These are phyloP conservation scores for Talaromyces piceae DNA, from an alignment of 2,329 filamentous ascomycete species.

Conservation along the genomic window DNA sequence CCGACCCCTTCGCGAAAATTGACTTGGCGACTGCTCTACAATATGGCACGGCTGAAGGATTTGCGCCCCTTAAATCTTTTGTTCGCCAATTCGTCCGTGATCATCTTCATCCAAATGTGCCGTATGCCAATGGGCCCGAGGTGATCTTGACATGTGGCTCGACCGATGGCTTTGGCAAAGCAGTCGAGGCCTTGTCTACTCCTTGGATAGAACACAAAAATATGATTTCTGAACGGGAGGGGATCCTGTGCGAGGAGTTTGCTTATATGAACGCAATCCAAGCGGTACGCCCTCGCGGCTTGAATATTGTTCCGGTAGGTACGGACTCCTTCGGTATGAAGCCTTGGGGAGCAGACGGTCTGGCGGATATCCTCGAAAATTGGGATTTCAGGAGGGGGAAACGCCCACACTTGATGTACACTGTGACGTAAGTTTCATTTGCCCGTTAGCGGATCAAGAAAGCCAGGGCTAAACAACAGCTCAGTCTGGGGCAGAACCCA, in stretches of 20 bases:
- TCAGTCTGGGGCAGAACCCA: conserved; percentile 80
- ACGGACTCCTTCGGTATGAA: conserved; percentile 76
- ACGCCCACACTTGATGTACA: conserved; percentile 79
- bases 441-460: background rate
- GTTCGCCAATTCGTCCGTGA: conserved; percentile 70
- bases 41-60: conserved; percentile 77
- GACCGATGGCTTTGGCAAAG: conserved; percentile 79
- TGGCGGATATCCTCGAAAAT: conserved; percentile 70
- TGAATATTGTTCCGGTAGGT: conserved; percentile 66
- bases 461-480: background rate
- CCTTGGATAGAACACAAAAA: conserved; percentile 65
- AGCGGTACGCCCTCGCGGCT: conserved; percentile 57
- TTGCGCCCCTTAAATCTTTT: conserved; percentile 70
- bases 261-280: conserved; percentile 71
- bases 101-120: conserved; percentile 71
- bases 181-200: conserved; percentile 66
- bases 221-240: conserved; percentile 62
- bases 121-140: conserved; percentile 69
- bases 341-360: conserved; percentile 62
- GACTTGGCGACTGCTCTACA: conserved; percentile 77
- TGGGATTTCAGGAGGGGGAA: conserved; percentile 72
- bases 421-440: conserved; percentile 65
- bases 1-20: conserved; percentile 61
- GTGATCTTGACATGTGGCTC: conserved; percentile 72
- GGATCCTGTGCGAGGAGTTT: conserved; percentile 70